phyloP scores from a whole-genome alignment of 106 monocot genomes.

The Dioscorea alata region DNA sequence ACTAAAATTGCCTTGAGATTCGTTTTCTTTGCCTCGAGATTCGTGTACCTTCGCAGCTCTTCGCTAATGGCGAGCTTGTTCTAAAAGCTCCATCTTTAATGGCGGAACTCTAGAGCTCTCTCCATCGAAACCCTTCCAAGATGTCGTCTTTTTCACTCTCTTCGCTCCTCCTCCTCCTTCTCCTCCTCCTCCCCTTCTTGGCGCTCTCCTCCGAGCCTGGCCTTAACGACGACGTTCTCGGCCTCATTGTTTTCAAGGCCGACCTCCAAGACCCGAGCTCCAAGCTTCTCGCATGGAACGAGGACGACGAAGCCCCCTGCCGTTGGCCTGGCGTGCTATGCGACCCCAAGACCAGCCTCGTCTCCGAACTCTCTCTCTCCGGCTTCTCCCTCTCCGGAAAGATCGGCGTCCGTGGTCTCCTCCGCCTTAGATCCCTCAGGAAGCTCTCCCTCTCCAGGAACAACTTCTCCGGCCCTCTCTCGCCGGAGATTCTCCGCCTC shows the following conservation, averaged over 20 bases:
- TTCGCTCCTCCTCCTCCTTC: neutral
- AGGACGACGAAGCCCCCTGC: conserved; percentile 78
- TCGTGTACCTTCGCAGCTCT: neutral
- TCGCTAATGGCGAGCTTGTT: neutral
- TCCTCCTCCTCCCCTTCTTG: conserved; percentile 22
- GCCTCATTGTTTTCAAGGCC: conserved; percentile 86
- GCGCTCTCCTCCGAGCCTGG: conserved; percentile 10
- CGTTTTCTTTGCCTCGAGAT: neutral
- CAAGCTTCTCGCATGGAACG: conserved; percentile 72
- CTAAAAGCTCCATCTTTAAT: neutral
- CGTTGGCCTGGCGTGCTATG: conserved; percentile 60
- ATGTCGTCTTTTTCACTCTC: neutral
- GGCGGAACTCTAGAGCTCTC: neutral
- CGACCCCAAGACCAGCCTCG: conserved; percentile 43
- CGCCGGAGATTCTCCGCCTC: conserved; percentile 36
- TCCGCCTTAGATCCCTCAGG: conserved; percentile 55
- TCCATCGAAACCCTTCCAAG: neutral
- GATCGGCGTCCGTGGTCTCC: conserved; percentile 53
- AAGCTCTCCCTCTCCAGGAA: conserved; percentile 50
- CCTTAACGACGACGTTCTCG: conserved; percentile 86
- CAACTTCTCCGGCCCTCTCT: conserved; percentile 64
- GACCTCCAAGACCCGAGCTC: conserved; percentile 48
- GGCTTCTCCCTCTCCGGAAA: conserved; percentile 57
- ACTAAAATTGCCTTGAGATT: neutral
- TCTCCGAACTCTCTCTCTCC: conserved; percentile 38